Evolutionary conservation across 352 stramenopile species (phyloP).

Genomic region (Phytopythium cucurbitacearum): DNA sequence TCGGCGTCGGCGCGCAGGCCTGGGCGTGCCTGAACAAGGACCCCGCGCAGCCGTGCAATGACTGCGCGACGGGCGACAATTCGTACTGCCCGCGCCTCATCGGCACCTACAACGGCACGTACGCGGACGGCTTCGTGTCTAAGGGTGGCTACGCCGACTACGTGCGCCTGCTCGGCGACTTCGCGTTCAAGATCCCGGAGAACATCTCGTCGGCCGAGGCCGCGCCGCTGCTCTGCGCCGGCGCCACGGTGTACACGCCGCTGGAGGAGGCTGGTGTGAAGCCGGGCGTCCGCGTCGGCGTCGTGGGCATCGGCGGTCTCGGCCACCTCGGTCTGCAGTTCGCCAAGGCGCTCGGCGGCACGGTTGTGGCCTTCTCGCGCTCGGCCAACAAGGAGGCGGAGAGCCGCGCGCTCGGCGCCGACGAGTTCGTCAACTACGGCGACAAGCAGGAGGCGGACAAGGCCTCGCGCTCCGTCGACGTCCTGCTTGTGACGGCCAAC

Average conservation of each 20-base stretch:
- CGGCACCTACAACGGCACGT: conserved; percentile 48
- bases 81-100: conserved; percentile 47
- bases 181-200: conserved; percentile 73
- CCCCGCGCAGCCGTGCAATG: conserved; percentile 39
- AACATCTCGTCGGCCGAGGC: conserved; percentile 46
- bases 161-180: conserved; percentile 54
- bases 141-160: conserved; percentile 75
- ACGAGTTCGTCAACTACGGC: conserved; percentile 57
- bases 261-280: conserved; percentile 48
- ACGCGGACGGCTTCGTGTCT: conserved; percentile 26
- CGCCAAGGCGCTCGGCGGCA: conserved; percentile 54
- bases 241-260: conserved; percentile 77
- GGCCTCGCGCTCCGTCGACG: conserved; percentile 37
- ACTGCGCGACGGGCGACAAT: conserved; percentile 53
- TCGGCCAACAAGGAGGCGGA: conserved; percentile 52
- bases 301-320: conserved; percentile 83
- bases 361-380: conserved; percentile 65
- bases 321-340: conserved; percentile 86
- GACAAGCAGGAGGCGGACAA: conserved; percentile 27
- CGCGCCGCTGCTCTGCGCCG: conserved; percentile 79
- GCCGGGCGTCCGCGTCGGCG: conserved; percentile 45
- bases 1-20: conserved; percentile 77
- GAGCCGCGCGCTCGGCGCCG: conserved; percentile 46
- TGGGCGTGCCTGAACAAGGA: conserved; percentile 61
- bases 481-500: conserved; percentile 69